Evolutionary conservation across 495 filamentous ascomycete species (phyloP).

Genomic region (Opeltia flavorubescens): DNA sequence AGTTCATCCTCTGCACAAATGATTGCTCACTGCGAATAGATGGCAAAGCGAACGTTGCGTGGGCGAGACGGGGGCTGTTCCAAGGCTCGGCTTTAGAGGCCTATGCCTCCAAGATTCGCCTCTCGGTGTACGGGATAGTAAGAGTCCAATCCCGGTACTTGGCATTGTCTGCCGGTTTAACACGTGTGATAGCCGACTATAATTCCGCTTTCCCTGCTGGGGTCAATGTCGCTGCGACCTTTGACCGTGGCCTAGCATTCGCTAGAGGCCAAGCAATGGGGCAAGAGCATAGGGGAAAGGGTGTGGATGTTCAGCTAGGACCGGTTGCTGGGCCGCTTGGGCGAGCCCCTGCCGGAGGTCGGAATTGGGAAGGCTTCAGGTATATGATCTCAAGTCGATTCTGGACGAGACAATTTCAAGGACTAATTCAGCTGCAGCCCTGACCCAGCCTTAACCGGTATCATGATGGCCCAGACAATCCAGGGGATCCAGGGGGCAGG

Average conservation of each 20-base stretch:
- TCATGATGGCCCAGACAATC: constrained; percentile 58
- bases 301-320: constrained; percentile 73
- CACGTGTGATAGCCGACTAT: constrained; percentile 42
- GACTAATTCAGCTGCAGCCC: constrained; percentile 34
- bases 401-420: neutral
- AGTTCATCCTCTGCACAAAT: neutral
- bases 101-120: constrained; percentile 88
- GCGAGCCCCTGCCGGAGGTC: constrained; percentile 59
- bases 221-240: constrained; percentile 71
- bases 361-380: constrained; percentile 65
- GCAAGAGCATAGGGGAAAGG: constrained; percentile 64
- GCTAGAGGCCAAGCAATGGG: constrained; percentile 68
- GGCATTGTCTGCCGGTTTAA: neutral
- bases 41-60: constrained; percentile 72
- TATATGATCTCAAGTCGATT: neutral
- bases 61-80: constrained; percentile 50
- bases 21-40: constrained; percentile 22
- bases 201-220: constrained; percentile 71
- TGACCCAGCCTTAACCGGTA: constrained; percentile 64
- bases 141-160: constrained; percentile 7
- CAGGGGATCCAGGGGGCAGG: constrained; percentile 73
- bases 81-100: constrained; percentile 58
- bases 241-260: constrained; percentile 59
- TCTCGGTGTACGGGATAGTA: constrained; percentile 63
- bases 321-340: constrained; percentile 83